Evolutionary conservation across 2,329 filamentous ascomycete genomes (phyloP).

Genomic region (Exserohilum rostratum): DNA sequence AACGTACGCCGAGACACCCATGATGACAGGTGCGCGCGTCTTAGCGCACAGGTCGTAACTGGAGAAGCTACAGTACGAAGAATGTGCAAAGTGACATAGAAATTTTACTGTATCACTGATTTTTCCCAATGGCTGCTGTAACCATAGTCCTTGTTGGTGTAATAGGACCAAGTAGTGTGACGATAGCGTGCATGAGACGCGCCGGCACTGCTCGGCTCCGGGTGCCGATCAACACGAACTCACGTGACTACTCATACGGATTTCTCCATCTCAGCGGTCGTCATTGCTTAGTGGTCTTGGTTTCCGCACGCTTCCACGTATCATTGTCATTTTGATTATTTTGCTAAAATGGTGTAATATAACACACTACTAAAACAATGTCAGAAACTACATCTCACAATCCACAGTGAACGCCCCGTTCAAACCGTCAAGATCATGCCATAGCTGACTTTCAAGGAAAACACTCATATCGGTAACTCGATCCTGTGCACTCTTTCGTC

Average conservation of each 20-base stretch:
- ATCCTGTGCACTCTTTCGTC: constrained; percentile 29
- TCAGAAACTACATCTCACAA: constrained; percentile 19
- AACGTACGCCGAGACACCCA: constrained; percentile 32
- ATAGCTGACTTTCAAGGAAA: constrained; percentile 34
- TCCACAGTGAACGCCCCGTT: constrained; percentile 25
- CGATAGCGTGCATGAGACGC: neutral
- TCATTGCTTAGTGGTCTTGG: too few relatives aligned
- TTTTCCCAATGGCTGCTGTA: neutral
- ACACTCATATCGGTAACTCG: constrained; percentile 31
- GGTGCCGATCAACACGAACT: neutral
- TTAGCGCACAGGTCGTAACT: constrained; percentile 2
- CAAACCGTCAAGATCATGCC: constrained; percentile 32
- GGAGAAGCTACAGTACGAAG: neutral
- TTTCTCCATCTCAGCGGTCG: neutral
- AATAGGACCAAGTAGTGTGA: neutral
- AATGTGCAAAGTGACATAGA: neutral
- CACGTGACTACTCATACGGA: neutral
- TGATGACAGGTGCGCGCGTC: constrained; percentile 15
- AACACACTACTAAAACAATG: constrained; percentile 4
- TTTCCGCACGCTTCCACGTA: neutral
- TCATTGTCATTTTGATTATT: neutral
- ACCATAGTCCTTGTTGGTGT: neutral
- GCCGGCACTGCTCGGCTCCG: neutral
- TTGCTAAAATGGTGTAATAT: too few relatives aligned
- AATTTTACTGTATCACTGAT: neutral